Base-by-base conservation (phyloP, 2,329 filamentous ascomycete species). In the Ophiocordyceps camponoti-saundersi region DNA sequence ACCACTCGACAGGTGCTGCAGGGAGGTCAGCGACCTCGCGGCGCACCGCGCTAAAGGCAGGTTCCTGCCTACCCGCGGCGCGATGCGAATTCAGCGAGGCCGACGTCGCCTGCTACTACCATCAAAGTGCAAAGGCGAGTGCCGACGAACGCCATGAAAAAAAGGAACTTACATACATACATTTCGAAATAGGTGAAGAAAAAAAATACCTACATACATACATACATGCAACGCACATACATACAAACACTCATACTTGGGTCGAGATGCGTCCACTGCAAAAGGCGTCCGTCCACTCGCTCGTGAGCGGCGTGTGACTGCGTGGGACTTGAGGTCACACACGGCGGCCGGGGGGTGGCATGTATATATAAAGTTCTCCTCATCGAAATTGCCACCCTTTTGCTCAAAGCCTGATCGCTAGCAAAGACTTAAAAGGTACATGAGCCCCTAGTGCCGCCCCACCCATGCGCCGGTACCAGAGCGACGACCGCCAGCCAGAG, bases 251-350 rank as follows among this genome's bases (percentile, higher is more conserved):
- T 5, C 23, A 4, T 26, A 26, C 23, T 8, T 39, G 6, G 16
- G 16, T 39, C 16, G 36, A 39, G 36, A 39, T 39, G 36, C 36
- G 16, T 39, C 36, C 36, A 39, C 36, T 39, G 16, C 36, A 18
- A 39, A 18, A n/a, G 16, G 23, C 23, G 23, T 26, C 23, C 36
- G 36, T 39, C 36, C 36, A 39, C 36, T 39, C 36, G 36, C 36
- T 39, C 60, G 59, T 59, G 57, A 62, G 57, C 61, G 59, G 60
- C 61, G 60, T 59, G 58, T 61, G 61, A 62, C 60, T 55, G 53
- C 53, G 58, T 62, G 61, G 60, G 57, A 58, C 59, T 59, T 57
- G 52, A 56, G 56, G 59, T 59, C 57, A 52, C 57, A 57, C 57
- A 50, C 50, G 52, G 44, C 53, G 56, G 57, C 50, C 53, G 60